phyloP scores from a whole-genome alignment of 78 protist species.

The Emiliania huxleyi region DNA sequence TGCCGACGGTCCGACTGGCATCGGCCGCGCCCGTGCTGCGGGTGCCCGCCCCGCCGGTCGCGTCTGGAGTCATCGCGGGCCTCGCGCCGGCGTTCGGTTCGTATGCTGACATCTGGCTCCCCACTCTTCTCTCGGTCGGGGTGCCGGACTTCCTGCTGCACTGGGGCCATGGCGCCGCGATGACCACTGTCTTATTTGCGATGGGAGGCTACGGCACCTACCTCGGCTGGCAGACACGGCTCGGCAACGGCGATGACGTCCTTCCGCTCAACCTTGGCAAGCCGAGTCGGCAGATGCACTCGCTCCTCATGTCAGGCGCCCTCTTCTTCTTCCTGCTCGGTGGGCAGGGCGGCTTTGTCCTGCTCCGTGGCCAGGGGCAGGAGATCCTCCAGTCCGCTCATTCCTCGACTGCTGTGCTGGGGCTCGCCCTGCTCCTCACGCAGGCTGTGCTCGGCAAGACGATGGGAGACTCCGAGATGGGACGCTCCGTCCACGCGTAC shows the following conservation, averaged over 20 bases:
- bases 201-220: background rate
- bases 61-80: background rate
- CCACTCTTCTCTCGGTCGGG: background rate
- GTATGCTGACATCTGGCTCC: background rate
- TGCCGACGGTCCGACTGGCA: background rate
- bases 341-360: background rate
- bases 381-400: background rate
- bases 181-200: background rate
- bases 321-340: background rate
- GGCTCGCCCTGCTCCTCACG: background rate
- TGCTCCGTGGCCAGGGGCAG: background rate
- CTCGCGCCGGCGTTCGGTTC: background rate
- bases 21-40: background rate
- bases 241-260: background rate
- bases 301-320: background rate
- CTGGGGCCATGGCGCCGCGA: constrained; percentile 14
- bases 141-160: background rate
- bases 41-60: background rate
- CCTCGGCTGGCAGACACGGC: background rate
- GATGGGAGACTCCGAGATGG: background rate
- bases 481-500: background rate
- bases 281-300: background rate
- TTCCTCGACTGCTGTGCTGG: background rate
- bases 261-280: background rate
- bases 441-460: background rate